Conservation (phyloP, 2,329 filamentous ascomycete genomes). For the Phialemonium atrogriseum region DNA sequence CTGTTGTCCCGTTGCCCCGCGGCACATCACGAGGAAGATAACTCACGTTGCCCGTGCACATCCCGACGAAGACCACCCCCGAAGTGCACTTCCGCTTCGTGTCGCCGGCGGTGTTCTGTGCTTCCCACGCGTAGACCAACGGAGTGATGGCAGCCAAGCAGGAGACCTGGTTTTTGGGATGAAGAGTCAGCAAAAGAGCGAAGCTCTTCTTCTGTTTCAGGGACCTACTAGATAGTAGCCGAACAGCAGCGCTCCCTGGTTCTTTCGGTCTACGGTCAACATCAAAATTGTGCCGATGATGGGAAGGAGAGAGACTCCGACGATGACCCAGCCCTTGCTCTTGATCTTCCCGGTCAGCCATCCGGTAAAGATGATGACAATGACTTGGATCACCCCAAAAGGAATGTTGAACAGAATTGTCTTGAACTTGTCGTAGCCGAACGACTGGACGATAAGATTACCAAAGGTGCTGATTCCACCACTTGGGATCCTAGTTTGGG, state of each 20-base stretch:
- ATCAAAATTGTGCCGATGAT: constrained; percentile 49
- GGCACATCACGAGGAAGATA: too few relatives aligned
- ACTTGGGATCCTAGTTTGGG: constrained; percentile 43
- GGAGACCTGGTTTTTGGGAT: constrained; percentile 19
- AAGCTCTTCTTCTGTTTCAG: not conserved
- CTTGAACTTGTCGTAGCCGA: constrained; percentile 40
- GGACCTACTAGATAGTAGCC: constrained; percentile 48
- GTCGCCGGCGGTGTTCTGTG: constrained; percentile 54
- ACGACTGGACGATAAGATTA: constrained; percentile 41
- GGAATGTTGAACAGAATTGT: constrained; percentile 48
- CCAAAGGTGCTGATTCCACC: constrained; percentile 47
- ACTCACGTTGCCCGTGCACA: constrained; percentile 51
- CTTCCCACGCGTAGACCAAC: constrained; percentile 47
- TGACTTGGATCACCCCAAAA: constrained; percentile 46
- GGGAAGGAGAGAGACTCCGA: constrained; percentile 45
- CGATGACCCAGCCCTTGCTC: constrained; percentile 46
- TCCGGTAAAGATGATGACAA: constrained; percentile 47
- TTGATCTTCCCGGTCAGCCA: constrained; percentile 45
- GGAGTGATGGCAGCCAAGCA: constrained; percentile 50
- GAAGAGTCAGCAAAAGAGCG: not conserved
- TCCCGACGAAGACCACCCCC: constrained; percentile 51
- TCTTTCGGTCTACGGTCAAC: constrained; percentile 40
- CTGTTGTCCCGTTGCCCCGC: too few relatives aligned
- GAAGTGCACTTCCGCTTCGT: constrained; percentile 60
- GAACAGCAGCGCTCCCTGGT: constrained; percentile 42